Conservation (phyloP, 2,329 filamentous ascomycete species). For the Gliomastix tumulicola region DNA sequence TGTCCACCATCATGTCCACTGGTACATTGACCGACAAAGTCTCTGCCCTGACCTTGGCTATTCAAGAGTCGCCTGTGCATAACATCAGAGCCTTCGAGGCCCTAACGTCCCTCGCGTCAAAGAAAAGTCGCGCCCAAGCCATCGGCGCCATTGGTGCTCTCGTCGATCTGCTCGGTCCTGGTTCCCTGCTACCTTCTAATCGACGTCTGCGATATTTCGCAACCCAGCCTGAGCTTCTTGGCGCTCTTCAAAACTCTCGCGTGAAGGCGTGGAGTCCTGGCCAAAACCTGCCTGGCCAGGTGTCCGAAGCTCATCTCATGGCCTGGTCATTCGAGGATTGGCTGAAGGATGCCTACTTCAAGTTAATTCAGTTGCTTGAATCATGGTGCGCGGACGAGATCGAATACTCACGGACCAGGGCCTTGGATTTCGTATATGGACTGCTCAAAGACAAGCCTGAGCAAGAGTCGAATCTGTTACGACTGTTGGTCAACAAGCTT, state of each 20-base stretch:
- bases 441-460: slow-evolving; percentile 93
- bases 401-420: slow-evolving; percentile 81
- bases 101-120: slow-evolving; percentile 75
- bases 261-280: slow-evolving; percentile 56
- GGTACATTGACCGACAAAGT: slow-evolving; percentile 96
- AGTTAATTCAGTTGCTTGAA: slow-evolving; percentile 85
- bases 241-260: slow-evolving; percentile 57
- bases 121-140: slow-evolving; percentile 88
- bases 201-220: slow-evolving; percentile 75
- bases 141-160: slow-evolving; percentile 87
- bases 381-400: slow-evolving; percentile 93
- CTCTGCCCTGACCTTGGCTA: slow-evolving; percentile 85
- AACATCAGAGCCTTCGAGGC: slow-evolving; percentile 85
- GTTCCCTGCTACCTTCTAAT: slow-evolving; percentile 74
- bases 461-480: slow-evolving; percentile 88
- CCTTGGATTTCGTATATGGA: slow-evolving; percentile 86
- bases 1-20: slow-evolving; percentile 93
- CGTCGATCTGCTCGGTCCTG: slow-evolving; percentile 89
- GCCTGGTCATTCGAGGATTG: slow-evolving; percentile 92
- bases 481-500: slow-evolving; percentile 91
- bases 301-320: slow-evolving; percentile 73
- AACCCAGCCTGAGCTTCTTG: slow-evolving; percentile 69
- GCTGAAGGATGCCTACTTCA: slow-evolving; percentile 91
- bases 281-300: slow-evolving; percentile 64
- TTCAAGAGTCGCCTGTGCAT: slow-evolving; percentile 94